phyloP scores from a whole-genome alignment of 2,329 filamentous ascomycete species.

The Thielaviopsis ethacetica region DNA sequence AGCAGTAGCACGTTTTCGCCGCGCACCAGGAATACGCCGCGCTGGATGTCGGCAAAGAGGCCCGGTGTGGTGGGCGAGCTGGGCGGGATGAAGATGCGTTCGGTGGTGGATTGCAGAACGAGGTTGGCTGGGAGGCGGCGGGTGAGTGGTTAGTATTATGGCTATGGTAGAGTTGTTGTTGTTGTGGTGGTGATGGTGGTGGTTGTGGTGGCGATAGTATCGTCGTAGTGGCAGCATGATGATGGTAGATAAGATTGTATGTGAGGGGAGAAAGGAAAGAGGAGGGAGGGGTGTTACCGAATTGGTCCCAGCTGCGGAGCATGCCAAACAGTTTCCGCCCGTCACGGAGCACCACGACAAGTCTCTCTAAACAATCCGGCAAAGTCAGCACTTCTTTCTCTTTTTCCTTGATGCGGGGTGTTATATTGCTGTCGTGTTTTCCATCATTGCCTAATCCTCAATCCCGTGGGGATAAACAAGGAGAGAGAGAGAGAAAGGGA shows the following conservation, averaged over 20 bases:
- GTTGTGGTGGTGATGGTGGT: no score
- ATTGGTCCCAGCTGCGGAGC: slow-evolving; percentile 92
- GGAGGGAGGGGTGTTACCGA: slow-evolving; percentile 44
- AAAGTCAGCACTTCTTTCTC: background rate
- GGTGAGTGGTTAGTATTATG: no score
- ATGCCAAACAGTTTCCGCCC: slow-evolving; percentile 89
- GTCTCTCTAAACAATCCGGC: slow-evolving; percentile 53
- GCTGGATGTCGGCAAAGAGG: slow-evolving; percentile 68
- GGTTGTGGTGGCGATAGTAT: no score
- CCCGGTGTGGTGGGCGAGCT: slow-evolving; percentile 26
- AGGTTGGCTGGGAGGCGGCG: slow-evolving; percentile 56
- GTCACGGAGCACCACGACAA: slow-evolving; percentile 80
- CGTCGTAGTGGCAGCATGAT: no score
- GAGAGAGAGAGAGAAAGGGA: no score
- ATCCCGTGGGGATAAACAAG: no score
- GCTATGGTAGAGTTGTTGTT: no score
- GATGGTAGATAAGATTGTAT: background rate
- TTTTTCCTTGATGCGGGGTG: no score
- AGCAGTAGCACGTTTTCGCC: slow-evolving; percentile 95
- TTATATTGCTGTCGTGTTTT: no score
- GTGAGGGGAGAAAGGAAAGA: slow-evolving; percentile 11
- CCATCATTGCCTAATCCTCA: no score
- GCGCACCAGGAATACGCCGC: slow-evolving; percentile 79
- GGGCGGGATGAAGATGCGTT: slow-evolving; percentile 58
- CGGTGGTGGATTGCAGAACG: slow-evolving; percentile 81